Conservation (phyloP, 164 flowering plant species). For the Protea cynaroides region DNA sequence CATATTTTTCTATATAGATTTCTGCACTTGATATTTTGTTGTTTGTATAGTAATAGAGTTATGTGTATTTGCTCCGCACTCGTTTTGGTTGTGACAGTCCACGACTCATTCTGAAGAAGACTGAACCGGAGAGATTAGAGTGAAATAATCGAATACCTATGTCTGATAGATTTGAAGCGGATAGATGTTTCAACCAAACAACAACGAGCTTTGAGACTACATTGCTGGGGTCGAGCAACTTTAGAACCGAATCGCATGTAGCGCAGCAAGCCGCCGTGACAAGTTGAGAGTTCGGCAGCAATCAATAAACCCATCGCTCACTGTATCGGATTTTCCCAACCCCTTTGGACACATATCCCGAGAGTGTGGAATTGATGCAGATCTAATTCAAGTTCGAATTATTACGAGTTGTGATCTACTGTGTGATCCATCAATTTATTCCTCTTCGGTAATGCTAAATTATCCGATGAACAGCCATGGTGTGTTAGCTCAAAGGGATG, state of each 20-base stretch:
- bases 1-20: no score
- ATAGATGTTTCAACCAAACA: conserved; percentile 9
- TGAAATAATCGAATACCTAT: no score
- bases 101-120: no score
- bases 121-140: no score
- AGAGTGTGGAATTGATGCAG: conserved; percentile 18
- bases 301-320: not conserved
- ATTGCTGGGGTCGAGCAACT: conserved; percentile 32
- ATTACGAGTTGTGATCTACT: conserved; percentile 16
- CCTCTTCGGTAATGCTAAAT: conserved; percentile 35
- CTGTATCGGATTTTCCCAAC: conserved; percentile 16
- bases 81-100: no score
- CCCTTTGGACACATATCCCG: conserved; percentile 17
- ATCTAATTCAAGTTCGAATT: conserved; percentile 22
- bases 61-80: no score
- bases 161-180: conserved; percentile 12
- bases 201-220: conserved; percentile 9
- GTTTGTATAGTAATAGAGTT: no score
- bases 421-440: conserved; percentile 21
- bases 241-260: conserved; percentile 49
- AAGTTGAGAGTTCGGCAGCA: conserved; percentile 47
- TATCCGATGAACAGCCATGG: conserved; percentile 15
- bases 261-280: conserved; percentile 75
- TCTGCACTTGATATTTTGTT: no score
- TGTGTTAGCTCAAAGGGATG: conserved; percentile 16